phyloP scores from a whole-genome alignment of 768 basidiomycete genomes.

The Chalciporus pseudorubinellus region DNA sequence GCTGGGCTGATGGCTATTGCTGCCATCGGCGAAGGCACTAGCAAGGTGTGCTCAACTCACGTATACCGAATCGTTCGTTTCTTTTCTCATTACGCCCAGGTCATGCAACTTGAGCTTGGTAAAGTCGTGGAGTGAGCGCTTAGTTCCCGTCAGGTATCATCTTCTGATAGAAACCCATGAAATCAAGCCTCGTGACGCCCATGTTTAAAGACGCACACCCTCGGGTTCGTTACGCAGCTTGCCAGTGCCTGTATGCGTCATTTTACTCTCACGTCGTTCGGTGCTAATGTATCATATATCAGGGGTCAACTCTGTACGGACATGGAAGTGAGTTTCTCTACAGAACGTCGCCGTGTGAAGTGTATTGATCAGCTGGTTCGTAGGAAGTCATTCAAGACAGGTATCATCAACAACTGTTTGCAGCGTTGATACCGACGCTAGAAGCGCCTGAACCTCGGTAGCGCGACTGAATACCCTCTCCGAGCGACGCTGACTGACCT shows the following conservation, averaged over 20 bases:
- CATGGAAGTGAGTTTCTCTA: conserved; percentile 55
- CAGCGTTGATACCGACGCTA: conserved; percentile 67
- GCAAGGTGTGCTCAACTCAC: conserved; percentile 53
- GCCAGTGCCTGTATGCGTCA: conserved; percentile 72
- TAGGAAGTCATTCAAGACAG: conserved; percentile 75
- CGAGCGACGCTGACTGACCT: conserved; percentile 1
- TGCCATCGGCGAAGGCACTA: conserved; percentile 80
- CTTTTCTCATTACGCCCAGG: conserved; percentile 34
- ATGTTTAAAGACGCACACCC: conserved; percentile 81
- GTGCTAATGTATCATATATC: neutral
- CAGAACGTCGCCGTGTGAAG: neutral
- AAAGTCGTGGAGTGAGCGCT: conserved; percentile 73
- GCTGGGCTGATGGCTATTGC: conserved; percentile 88
- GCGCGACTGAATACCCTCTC: conserved; percentile 5
- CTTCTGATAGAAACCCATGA: neutral
- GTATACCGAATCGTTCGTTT: neutral
- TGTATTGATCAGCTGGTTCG: neutral
- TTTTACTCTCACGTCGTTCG: neutral
- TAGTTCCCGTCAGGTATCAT: neutral
- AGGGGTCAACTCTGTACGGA: conserved; percentile 91
- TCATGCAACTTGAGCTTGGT: conserved; percentile 78
- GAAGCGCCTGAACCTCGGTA: conserved; percentile 75
- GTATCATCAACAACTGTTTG: conserved; percentile 67
- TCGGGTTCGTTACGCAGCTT: conserved; percentile 69
- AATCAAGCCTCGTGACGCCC: conserved; percentile 63